Conservation (phyloP, 1,284 basidiomycete species). For the Mycena citricolor region DNA sequence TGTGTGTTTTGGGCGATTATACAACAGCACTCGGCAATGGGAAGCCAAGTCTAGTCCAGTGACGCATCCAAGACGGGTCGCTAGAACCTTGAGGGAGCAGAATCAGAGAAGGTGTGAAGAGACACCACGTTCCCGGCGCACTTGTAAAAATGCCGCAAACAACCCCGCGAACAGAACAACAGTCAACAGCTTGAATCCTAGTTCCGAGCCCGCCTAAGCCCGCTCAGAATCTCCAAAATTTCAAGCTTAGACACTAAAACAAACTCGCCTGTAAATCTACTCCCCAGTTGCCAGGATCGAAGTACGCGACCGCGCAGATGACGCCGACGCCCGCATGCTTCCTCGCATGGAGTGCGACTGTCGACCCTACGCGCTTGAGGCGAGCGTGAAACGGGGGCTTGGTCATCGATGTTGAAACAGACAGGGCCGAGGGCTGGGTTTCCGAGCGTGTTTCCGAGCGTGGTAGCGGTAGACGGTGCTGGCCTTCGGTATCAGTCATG, state of each 20-base stretch:
- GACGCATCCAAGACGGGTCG: slow-evolving; percentile 65
- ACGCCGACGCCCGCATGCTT: slow-evolving; percentile 59
- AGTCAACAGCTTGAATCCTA: slow-evolving; percentile 85
- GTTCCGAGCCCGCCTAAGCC: slow-evolving; percentile 65
- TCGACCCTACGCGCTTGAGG: slow-evolving; percentile 28
- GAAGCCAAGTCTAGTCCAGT: slow-evolving; percentile 72
- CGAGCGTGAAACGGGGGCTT: slow-evolving; percentile 21
- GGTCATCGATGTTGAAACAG: too few relatives aligned
- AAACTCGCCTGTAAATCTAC: slow-evolving; percentile 51
- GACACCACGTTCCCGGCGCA: slow-evolving; percentile 28
- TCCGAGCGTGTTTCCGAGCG: too few relatives aligned
- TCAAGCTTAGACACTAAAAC: not conserved
- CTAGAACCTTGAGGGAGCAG: slow-evolving; percentile 45
- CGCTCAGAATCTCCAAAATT: not conserved
- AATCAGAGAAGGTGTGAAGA: too few relatives aligned
- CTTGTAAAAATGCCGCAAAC: slow-evolving; percentile 81
- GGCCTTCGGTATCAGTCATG: too few relatives aligned
- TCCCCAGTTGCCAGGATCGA: slow-evolving; percentile 76
- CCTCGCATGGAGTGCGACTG: slow-evolving; percentile 44
- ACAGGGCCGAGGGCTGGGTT: too few relatives aligned
- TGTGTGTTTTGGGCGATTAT: slow-evolving; percentile 64
- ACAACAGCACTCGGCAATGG: slow-evolving; percentile 70
- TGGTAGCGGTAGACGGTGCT: too few relatives aligned
- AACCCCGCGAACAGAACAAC: slow-evolving; percentile 82
- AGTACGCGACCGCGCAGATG: slow-evolving; percentile 64